A percentile compares a stretch with the other conserved stretches of the same genome.
phyloP scores from a whole-genome alignment of 1,139 yeast genomes.

The Protomyces gravidus region DNA sequence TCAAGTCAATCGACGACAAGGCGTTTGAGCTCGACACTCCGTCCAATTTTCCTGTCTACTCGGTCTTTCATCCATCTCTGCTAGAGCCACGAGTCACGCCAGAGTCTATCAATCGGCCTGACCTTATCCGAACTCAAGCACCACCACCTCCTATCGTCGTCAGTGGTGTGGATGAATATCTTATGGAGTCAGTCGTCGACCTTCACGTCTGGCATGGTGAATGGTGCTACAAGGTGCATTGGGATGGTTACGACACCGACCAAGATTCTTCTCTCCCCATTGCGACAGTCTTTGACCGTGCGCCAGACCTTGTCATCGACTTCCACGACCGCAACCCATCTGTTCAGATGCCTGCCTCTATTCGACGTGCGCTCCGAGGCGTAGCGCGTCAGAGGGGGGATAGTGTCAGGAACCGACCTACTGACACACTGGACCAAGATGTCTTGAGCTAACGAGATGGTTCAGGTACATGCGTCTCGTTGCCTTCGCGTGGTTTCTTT shows the following conservation, averaged over 20 bases:
- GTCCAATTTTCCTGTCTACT: neutral
- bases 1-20: neutral
- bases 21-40: constrained; percentile 2
- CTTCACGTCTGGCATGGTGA: no score
- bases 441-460: no score
- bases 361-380: neutral
- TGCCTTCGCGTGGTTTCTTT: no score
- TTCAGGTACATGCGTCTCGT: no score
- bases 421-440: neutral
- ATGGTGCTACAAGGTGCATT: no score
- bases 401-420: neutral
- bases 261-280: neutral
- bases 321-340: neutral
- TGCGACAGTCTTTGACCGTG: neutral
- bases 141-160: no score
- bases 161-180: no score
- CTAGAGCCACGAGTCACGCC: no score
- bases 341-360: neutral
- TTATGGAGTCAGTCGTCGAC: no score
- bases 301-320: neutral
- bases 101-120: no score
- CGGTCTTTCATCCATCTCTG: constrained; percentile 4
- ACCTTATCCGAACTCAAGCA: no score
- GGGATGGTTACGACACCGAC: neutral
- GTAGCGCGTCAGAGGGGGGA: neutral